A percentile compares a stretch with the other conserved stretches of the same genome.
These are phyloP conservation scores for Mycosphaerella sp. DNA, from an alignment of 2,329 filamentous ascomycete genomes.

Conservation along the genomic window DNA sequence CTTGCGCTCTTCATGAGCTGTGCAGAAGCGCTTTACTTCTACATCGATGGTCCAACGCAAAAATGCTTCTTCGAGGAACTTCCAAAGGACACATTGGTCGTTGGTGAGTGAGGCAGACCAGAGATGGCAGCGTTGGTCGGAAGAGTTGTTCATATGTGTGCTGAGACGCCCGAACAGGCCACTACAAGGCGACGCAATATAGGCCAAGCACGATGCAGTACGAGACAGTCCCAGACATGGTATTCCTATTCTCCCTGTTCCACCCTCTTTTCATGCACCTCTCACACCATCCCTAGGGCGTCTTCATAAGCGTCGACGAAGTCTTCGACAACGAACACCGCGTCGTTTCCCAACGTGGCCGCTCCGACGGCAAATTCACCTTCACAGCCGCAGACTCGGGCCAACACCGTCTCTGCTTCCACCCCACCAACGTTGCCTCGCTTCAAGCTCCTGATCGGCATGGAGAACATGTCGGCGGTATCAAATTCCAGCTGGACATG, in stretches of 20 bases:
- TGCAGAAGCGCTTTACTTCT: constrained; percentile 88
- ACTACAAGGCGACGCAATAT: constrained; percentile 82
- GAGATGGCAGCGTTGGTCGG: neutral
- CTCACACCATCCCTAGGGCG: constrained; percentile 42
- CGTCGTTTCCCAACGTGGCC: constrained; percentile 79
- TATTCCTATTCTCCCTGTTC: constrained; percentile 10
- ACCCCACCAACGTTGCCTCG: constrained; percentile 66
- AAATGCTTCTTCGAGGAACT: constrained; percentile 99
- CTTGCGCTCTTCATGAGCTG: constrained; percentile 45
- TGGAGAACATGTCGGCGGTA: constrained; percentile 61
- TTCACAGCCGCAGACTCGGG: constrained; percentile 93
- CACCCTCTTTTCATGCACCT: neutral
- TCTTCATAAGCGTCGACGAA: constrained; percentile 94
- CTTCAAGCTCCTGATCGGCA: constrained; percentile 65
- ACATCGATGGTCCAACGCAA: constrained; percentile 74
- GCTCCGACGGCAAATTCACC: constrained; percentile 75
- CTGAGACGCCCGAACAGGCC: constrained; percentile 46
- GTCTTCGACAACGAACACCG: constrained; percentile 97
- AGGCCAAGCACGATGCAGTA: constrained; percentile 64
- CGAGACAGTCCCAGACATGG: constrained; percentile 60
- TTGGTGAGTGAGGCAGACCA: constrained; percentile 51
- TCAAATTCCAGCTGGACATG: constrained; percentile 81
- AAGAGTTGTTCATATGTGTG: neutral
- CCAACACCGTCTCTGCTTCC: constrained; percentile 94
- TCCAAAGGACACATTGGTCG: constrained; percentile 92